Evolutionary conservation across 1,284 basidiomycete species (phyloP).

Genomic region (Rhodotorula sp.): DNA sequence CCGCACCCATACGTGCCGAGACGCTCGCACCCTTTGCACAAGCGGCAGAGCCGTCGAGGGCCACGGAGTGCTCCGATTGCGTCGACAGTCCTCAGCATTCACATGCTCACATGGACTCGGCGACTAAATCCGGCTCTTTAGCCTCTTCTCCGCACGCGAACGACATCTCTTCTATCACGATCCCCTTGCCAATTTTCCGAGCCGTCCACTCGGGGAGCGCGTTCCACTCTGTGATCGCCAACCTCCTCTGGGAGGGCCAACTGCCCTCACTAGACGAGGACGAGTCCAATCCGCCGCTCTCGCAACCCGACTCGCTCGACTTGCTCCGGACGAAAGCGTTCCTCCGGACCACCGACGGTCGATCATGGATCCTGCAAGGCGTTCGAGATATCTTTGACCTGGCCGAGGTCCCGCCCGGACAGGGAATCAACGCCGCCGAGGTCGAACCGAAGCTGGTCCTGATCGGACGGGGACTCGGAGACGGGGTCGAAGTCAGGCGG

Average conservation of each 20-base stretch:
- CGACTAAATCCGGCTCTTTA: background rate
- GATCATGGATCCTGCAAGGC: constrained; percentile 71
- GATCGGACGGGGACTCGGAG: constrained; percentile 73
- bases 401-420: constrained; percentile 50
- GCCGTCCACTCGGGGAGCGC: constrained; percentile 4
- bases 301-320: constrained; percentile 51
- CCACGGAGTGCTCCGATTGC: background rate
- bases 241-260: constrained; percentile 67
- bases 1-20: constrained; percentile 40
- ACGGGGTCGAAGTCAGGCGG: constrained; percentile 19
- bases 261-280: constrained; percentile 17
- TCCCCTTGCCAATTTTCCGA: constrained; percentile 57
- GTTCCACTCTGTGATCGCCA: constrained; percentile 16
- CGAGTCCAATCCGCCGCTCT: background rate
- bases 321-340: constrained; percentile 82
- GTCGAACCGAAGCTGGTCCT: constrained; percentile 66
- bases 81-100: constrained; percentile 51
- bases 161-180: constrained; percentile 65
- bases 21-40: constrained; percentile 22
- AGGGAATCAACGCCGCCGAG: constrained; percentile 46
- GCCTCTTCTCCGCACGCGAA: constrained; percentile 23
- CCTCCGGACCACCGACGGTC: constrained; percentile 51
- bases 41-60: background rate
- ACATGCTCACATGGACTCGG: constrained; percentile 45
- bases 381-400: constrained; percentile 83